Evolutionary conservation across 129 eudicot genomes (phyloP).

Genomic region (Saussurea involucrata): DNA sequence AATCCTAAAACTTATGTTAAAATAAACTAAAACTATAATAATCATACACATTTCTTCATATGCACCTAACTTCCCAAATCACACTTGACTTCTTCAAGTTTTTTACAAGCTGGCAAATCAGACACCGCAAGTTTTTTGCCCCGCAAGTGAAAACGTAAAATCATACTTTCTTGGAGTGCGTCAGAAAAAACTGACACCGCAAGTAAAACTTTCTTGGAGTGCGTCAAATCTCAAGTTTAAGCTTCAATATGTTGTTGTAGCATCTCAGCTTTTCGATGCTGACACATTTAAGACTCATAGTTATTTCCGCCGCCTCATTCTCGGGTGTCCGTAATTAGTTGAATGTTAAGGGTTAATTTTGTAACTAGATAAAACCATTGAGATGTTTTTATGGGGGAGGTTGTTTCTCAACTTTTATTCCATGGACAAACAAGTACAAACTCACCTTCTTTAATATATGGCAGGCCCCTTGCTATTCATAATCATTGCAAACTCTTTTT

Average conservation of each 20-base stretch:
- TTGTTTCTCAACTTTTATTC: conserved; percentile 11
- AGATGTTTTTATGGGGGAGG: conserved; percentile 13
- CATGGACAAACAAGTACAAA: conserved; percentile 18
- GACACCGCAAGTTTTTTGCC: no score
- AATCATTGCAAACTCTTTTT: neutral
- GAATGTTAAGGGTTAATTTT: neutral
- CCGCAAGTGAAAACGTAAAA: no score
- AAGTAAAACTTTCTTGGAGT: no score
- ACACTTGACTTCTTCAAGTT: no score
- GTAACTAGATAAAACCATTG: neutral
- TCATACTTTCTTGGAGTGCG: no score
- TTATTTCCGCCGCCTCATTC: no score
- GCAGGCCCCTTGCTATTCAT: conserved; percentile 11
- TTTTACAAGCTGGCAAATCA: no score
- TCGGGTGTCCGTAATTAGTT: neutral
- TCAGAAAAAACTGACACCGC: no score
- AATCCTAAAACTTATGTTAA: no score
- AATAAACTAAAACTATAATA: no score
- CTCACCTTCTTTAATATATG: conserved; percentile 8
- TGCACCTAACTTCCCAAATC: no score
- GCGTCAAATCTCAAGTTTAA: neutral
- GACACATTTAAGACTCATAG: neutral
- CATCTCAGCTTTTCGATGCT: neutral
- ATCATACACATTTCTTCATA: no score
- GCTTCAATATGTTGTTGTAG: neutral